Percentiles rank a stretch among this genome's conserved stretches.
These are phyloP conservation scores for Thielaviopsis punctulata DNA, from an alignment of 2,329 filamentous ascomycete genomes.

Conservation along the genomic window DNA sequence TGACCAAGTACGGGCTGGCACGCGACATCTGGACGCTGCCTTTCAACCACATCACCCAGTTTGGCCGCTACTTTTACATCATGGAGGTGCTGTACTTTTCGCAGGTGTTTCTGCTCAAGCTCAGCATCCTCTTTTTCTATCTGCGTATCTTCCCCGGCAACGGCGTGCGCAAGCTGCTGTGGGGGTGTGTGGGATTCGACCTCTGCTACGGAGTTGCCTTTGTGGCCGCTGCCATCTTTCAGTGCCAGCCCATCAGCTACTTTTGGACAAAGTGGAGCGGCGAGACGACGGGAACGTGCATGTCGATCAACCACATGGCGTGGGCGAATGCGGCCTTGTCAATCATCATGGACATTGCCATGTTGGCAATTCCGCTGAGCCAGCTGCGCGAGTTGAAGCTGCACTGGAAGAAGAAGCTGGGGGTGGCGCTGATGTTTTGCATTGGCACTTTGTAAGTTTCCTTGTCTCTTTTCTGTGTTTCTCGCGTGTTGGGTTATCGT, in stretches of 20 bases:
- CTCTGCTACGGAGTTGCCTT: conserved; percentile 22
- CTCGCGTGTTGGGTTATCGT: too few species aligned
- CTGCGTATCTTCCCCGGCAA: conserved; percentile 28
- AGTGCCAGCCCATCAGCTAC: conserved; percentile 29
- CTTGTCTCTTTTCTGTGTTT: neutral
- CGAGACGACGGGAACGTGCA: conserved; percentile 26
- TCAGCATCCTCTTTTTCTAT: conserved; percentile 33
- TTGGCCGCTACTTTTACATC: conserved; percentile 24
- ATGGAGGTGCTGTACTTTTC: conserved; percentile 26
- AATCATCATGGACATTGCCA: conserved; percentile 30
- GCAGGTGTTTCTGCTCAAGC: conserved; percentile 25
- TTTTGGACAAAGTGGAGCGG: conserved; percentile 37
- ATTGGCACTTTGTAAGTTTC: conserved; percentile 23
- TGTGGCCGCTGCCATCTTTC: conserved; percentile 24
- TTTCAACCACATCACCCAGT: conserved; percentile 22
- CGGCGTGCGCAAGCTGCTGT: conserved; percentile 21
- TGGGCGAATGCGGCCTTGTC: conserved; percentile 31
- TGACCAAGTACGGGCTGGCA: conserved; percentile 23
- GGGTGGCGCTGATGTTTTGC: conserved; percentile 27
- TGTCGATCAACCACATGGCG: conserved; percentile 25
- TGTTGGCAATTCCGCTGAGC: conserved; percentile 29
- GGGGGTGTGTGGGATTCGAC: conserved; percentile 22
- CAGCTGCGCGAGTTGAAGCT: conserved; percentile 23
- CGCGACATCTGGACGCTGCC: conserved; percentile 29
- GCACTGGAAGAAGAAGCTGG: conserved; percentile 26